Conservation (phyloP, 2,329 filamentous ascomycete species). For the Trichoderma atroviride region DNA sequence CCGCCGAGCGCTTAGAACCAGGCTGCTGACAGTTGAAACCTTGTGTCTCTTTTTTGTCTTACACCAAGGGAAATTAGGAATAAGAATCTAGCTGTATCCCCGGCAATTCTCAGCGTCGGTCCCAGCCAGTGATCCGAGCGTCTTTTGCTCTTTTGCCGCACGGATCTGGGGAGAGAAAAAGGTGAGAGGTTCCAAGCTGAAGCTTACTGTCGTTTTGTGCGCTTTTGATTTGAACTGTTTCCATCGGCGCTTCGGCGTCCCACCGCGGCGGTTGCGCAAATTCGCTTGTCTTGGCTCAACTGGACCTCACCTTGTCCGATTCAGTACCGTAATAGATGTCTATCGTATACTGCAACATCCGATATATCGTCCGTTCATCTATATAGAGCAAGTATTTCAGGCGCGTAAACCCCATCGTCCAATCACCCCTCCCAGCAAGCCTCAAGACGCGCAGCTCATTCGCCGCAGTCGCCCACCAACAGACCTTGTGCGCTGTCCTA, state of each 20-base stretch:
- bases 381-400: not conserved
- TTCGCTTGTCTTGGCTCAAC: conserved; percentile 2
- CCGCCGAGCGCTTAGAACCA: conserved; percentile 19
- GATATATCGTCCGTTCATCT: not conserved
- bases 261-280: conserved; percentile 27
- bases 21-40: not conserved
- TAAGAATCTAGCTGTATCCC: not conserved
- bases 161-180: not conserved
- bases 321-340: no score
- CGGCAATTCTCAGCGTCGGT: not conserved
- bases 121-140: conserved; percentile 22
- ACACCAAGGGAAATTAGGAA: not conserved
- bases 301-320: not conserved
- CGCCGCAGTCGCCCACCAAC: conserved; percentile 5
- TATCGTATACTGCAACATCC: not conserved
- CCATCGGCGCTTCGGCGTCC: conserved; percentile 1
- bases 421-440: conserved; percentile 1
- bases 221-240: not conserved
- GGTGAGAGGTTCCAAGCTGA: not conserved
- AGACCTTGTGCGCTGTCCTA: not conserved
- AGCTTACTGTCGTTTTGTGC: not conserved
- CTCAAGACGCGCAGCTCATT: conserved; percentile 4
- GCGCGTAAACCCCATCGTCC: conserved; percentile 10
- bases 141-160: not conserved
- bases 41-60: not conserved